Evolutionary conservation across 768 basidiomycete genomes (phyloP), one percentile per base, ranked within the genome.

Genomic region (Candolleomyces aberdarensis): DNA sequence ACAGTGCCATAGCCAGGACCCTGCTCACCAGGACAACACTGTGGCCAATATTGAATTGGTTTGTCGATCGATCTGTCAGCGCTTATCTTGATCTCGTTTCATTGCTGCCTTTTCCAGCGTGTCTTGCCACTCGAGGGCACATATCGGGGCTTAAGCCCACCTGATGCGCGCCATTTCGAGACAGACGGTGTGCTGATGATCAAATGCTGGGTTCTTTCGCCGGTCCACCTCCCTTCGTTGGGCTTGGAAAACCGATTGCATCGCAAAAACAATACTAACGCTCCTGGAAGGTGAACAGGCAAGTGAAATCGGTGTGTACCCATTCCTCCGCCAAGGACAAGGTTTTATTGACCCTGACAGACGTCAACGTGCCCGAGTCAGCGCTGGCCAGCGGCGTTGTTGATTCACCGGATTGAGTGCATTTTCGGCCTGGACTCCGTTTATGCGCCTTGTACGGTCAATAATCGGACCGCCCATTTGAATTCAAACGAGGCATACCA

Each of bases 191-290:
- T 22, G 10, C 15, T 41, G 36, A 56, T 56, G 54, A 56, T 56
- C 54, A 56, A 39, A 41, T 56, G 54, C 26, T 43, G 54, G n/a
- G 54, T 56, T 56, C 54, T 56, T 36, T 56, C 9, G 54, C 54
- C 54, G 54, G 54, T 56, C 54, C 54, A 39, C 36, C 54, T 56
- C 54, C 54, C 54, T 56, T 22, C 36, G 10, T 36, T n/a, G 10
- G 32, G 36, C 39, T 39, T 56, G n/a, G 54, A n/a, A 41, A 20
- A 41, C 31, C 54, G 54, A n/a, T 56, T 17, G 39, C 39, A 43
- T 56, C 54, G 54, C 54, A 56, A 46, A 46, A 2, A 9, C 22
- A 19, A 15, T 36, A 14, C 22, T 51, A 14, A 51, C 46, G 7
- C 46, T n/a, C 46, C 46, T 17, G 20, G 20, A 47, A 36, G 11